Base-by-base conservation (phyloP, 225 moss, liverwort and hornwort species). In the Polytrichum formosum region DNA sequence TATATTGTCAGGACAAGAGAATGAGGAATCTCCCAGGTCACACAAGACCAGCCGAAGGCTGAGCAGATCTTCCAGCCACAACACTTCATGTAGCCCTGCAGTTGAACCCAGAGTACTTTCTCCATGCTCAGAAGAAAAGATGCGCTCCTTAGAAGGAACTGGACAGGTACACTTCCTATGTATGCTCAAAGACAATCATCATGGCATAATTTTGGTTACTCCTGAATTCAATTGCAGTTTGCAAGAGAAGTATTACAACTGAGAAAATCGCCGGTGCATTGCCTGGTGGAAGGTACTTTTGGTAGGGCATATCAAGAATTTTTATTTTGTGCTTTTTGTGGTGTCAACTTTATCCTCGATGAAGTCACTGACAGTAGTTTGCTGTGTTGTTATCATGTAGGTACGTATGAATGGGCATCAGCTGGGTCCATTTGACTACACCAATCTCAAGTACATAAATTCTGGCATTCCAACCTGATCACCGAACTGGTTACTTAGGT, bases 101-200 rank as follows among this genome's bases (percentile, higher is more conserved):
- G 26, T 74, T 22, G 87, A 87, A 25, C 26, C 70, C 46, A 83
- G 74, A 76, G 66, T 66, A 17, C 76, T 74, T 16, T 77, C 85
- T 54, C 80, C 85, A 7, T 89, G 85, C 75, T 93, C 91, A 5
- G 95, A 93, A 73, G 95, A 88, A 61, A 88, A 85, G 77, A 72
- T 87, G 56, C 77, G 88, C 65, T 89, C 87, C 65, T 72, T 91
- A 70, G 95, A 95, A 72, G 88, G 90, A 66, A 91, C 84, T n/a
- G 90, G 91, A 77, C 79, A 77, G 88, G 95, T 91, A 78, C 69
- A 26, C 56, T 53, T 61, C 27, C 25, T 62, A 17, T 22, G 5
- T 5, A 53, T 30, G 0, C 26, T 18, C 20, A 29, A 55, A 22
- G 20, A 10, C 55, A 6, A 56, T 9, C 2, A 30, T 25, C 64